Conservation (phyloP, 2,329 filamentous ascomycete genomes). For the Aspergillus flavus region DNA sequence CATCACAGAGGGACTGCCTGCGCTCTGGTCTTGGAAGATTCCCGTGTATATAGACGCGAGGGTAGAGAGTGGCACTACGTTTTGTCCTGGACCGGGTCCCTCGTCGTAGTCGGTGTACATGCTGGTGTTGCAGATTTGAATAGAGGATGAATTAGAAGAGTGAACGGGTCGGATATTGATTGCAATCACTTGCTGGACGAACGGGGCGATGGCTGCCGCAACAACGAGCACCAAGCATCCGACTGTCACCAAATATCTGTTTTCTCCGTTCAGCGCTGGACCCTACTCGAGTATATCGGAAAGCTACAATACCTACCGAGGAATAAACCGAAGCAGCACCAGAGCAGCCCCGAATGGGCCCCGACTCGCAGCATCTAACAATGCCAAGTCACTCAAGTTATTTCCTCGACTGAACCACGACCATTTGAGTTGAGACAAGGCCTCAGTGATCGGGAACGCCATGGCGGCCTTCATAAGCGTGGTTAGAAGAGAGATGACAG, state of each 20-base stretch:
- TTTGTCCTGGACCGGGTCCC: slow-evolving; percentile 24
- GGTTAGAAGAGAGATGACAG: slow-evolving; percentile 32
- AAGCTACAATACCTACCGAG: slow-evolving; percentile 22
- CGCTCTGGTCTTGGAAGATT: slow-evolving; percentile 25
- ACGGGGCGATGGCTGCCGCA: slow-evolving; percentile 31
- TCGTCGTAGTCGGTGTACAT: slow-evolving; percentile 24
- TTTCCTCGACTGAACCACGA: slow-evolving; percentile 33
- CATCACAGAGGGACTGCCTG: slow-evolving; percentile 20
- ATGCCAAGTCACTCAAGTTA: slow-evolving; percentile 33
- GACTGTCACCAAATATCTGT: slow-evolving; percentile 29
- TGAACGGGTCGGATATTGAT: slow-evolving; percentile 23
- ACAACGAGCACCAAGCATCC: slow-evolving; percentile 33
- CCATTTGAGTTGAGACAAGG: slow-evolving; percentile 39
- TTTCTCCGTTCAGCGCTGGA: neutral
- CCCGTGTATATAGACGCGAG: slow-evolving; percentile 35
- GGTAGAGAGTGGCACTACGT: slow-evolving; percentile 26
- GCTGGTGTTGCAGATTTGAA: slow-evolving; percentile 26
- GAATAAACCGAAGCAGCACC: slow-evolving; percentile 28
- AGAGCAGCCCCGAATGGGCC: slow-evolving; percentile 32
- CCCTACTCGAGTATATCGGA: neutral
- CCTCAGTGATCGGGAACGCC: slow-evolving; percentile 32
- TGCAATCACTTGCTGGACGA: slow-evolving; percentile 34
- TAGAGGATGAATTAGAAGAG: slow-evolving; percentile 15
- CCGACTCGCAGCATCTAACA: slow-evolving; percentile 38
- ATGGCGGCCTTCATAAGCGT: slow-evolving; percentile 35